Conservation (phyloP, 2,329 filamentous ascomycete species). For the Arthrobotrys pseudoclavata region DNA sequence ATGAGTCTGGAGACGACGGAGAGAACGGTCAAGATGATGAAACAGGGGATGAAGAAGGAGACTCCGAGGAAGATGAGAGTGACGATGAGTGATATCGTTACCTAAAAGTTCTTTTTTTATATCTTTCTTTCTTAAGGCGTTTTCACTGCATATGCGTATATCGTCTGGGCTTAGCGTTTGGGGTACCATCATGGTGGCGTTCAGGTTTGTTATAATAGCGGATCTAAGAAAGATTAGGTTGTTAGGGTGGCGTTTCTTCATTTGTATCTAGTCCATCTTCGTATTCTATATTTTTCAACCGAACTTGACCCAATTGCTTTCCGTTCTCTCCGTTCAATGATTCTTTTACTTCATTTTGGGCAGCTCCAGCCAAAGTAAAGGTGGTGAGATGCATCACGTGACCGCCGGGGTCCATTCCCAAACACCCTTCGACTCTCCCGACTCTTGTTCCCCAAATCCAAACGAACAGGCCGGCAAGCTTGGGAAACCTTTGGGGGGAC, state of each 20-base stretch:
- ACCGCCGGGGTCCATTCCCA: constrained; percentile 55
- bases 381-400: constrained; percentile 54
- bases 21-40: constrained; percentile 69
- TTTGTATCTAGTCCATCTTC: constrained; percentile 30
- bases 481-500: constrained; percentile 18
- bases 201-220: constrained; percentile 16
- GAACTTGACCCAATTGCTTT: background rate
- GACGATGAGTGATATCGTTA: constrained; percentile 37
- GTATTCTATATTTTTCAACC: constrained; percentile 18
- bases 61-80: constrained; percentile 35
- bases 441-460: constrained; percentile 43
- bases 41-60: constrained; percentile 63
- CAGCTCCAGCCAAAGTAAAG: constrained; percentile 33
- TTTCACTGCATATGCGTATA: constrained; percentile 11
- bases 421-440: constrained; percentile 53
- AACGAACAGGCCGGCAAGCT: constrained; percentile 46
- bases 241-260: constrained; percentile 37
- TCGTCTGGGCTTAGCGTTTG: constrained; percentile 36
- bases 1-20: constrained; percentile 18
- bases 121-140: background rate
- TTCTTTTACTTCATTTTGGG: constrained; percentile 9
- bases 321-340: background rate
- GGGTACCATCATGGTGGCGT: constrained; percentile 35
- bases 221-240: constrained; percentile 9
- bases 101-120: constrained; percentile 4